Evolutionary conservation across 306 rosid genomes (phyloP).

Genomic region (Ormosia emarginata): DNA sequence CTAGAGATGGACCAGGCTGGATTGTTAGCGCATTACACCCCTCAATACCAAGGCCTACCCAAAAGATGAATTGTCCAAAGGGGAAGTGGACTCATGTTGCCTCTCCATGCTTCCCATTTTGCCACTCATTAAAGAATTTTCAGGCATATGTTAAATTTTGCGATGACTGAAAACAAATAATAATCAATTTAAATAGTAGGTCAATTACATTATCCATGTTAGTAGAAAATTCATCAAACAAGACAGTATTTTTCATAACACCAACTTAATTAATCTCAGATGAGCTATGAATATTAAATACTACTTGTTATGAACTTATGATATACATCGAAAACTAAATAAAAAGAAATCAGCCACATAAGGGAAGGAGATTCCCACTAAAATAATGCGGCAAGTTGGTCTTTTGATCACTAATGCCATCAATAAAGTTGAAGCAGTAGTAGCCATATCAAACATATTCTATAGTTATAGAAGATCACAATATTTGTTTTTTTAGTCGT

Average conservation of each 20-base stretch:
- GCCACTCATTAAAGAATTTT: too few relatives aligned
- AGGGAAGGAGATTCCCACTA: background rate
- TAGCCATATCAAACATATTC: slow-evolving; percentile 3
- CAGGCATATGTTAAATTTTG: background rate
- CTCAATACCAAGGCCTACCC: too few relatives aligned
- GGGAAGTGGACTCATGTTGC: too few relatives aligned
- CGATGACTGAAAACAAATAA: background rate
- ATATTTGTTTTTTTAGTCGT: background rate
- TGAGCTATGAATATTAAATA: background rate
- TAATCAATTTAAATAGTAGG: background rate
- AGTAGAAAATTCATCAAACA: background rate
- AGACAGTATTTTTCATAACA: background rate
- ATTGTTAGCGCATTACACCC: too few relatives aligned
- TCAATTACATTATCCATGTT: background rate
- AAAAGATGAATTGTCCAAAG: too few relatives aligned
- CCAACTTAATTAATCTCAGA: background rate
- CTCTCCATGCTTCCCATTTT: too few relatives aligned
- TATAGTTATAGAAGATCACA: background rate
- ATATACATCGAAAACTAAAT: background rate
- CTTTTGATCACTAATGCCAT: background rate
- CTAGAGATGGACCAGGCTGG: too few relatives aligned
- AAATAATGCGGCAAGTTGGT: background rate
- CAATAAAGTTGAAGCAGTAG: background rate
- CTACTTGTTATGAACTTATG: background rate
- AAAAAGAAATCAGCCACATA: background rate